These are phyloP conservation scores for Lignosus rhinocerotis DNA, from an alignment of 1,284 basidiomycete species.

Conservation along the genomic window DNA sequence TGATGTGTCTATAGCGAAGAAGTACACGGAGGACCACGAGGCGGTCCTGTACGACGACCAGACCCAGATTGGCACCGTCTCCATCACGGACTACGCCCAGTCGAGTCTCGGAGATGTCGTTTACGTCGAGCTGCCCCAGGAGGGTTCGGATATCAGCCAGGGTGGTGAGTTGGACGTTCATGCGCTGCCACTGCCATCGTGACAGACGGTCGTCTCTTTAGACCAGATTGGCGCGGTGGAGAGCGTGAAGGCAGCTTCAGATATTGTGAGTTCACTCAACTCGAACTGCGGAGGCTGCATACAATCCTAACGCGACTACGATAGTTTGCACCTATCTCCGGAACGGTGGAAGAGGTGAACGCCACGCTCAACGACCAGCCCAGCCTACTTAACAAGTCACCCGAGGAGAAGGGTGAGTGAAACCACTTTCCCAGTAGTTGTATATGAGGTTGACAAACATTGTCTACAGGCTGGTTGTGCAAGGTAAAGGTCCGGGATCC, in stretches of 20 bases:
- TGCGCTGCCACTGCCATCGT: background rate
- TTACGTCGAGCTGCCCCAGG: slow-evolving; percentile 87
- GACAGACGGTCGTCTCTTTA: slow-evolving; percentile 33
- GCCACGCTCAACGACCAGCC: slow-evolving; percentile 70
- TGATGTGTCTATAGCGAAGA: slow-evolving; percentile 57
- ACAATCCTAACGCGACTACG: background rate
- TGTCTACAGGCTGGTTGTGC: slow-evolving; percentile 85
- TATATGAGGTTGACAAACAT: background rate
- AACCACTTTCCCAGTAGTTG: background rate
- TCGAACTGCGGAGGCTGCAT: background rate
- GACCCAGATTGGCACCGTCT: slow-evolving; percentile 81
- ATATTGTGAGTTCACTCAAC: slow-evolving; percentile 64
- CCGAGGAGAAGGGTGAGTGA: slow-evolving; percentile 78
- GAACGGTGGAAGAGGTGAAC: slow-evolving; percentile 83
- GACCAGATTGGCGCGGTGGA: slow-evolving; percentile 95
- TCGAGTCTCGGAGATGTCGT: slow-evolving; percentile 94
- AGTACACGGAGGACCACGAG: slow-evolving; percentile 92
- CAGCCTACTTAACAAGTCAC: slow-evolving; percentile 86
- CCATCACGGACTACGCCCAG: slow-evolving; percentile 95
- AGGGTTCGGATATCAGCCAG: slow-evolving; percentile 69
- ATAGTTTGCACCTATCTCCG: slow-evolving; percentile 92
- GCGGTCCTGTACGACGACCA: slow-evolving; percentile 80
- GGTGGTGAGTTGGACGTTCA: slow-evolving; percentile 63
- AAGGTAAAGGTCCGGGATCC: slow-evolving; percentile 86
- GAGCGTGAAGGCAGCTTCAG: slow-evolving; percentile 97